Evolutionary conservation across 2,329 filamentous ascomycete genomes (phyloP), one percentile per base, ranked within the genome.

Genomic region (Botrytis medusae): DNA sequence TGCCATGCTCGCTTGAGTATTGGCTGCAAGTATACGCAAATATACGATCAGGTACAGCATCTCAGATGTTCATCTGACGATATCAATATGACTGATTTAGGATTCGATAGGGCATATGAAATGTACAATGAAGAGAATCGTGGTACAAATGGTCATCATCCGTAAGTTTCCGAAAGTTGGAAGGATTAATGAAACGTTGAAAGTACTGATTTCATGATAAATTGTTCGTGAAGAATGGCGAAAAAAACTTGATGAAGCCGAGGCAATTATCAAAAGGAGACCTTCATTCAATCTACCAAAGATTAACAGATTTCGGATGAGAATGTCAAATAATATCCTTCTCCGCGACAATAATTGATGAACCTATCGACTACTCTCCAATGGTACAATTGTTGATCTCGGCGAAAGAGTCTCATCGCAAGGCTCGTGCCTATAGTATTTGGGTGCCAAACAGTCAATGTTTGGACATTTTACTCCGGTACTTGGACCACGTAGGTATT

Each of bases 41-140:
- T n/a, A 54, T 40, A 67, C 46, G 32, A 67, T 54, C 63, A 37
- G 44, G 63, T 67, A 54, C 63, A 51, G 48, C 46, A 67, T 67
- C 44, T 67, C 25, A 67, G 63, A 67, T 67, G 63, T 54, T 67
- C 63, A 67, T 67, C 63, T 67, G 63, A 67, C 46, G 37, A 32
- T 64, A 32, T 51, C 25, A 67, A 67, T 67, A 67, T 29, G 63
- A 40, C 44, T 67, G 63, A 67, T 67, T n/a, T 67, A 25, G 22
- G 16, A 67, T 51, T 54, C 63, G 63, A 67, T 67, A 67, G 63
- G 63, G 63, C 46, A 67, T 25, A 37, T 40, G 25, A 14, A 67
- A 22, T 20, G 46, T 67, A 40, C 32, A 54, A 37, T 67, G 22
- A 54, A 12, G 29, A 40, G 22, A 34, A 29, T 29, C 25, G 63